These are phyloP conservation scores for Hymenotorrendiella dingleyae DNA, from an alignment of 2,329 filamentous ascomycete genomes.

Conservation along the genomic window DNA sequence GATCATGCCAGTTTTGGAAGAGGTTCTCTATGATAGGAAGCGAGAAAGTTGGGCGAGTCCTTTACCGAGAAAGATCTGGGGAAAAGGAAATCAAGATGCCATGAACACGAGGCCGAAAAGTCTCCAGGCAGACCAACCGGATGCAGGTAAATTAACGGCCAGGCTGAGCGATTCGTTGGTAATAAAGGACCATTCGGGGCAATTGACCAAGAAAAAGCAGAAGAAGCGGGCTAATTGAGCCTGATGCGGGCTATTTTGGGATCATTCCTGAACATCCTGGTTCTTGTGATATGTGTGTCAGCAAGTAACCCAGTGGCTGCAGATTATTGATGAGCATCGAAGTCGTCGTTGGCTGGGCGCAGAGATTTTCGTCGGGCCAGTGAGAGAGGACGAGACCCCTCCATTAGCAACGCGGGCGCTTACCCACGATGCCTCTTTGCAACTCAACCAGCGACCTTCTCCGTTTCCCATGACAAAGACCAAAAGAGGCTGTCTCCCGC, in stretches of 20 bases:
- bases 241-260: constrained; percentile 22
- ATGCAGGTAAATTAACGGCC: constrained; percentile 11
- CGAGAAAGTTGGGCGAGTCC: not conserved
- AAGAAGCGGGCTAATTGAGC: constrained; percentile 17
- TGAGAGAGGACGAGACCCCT: not conserved
- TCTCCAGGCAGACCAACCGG: not conserved
- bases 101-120: constrained; percentile 1
- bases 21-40: too few species aligned
- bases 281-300: not conserved
- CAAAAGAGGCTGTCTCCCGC: not conserved
- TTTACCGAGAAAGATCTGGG: constrained; percentile 5
- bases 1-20: too few species aligned
- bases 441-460: too few species aligned
- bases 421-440: too few species aligned
- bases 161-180: constrained; percentile 8
- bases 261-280: constrained; percentile 9
- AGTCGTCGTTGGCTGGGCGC: not conserved
- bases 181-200: constrained; percentile 12
- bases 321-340: constrained; percentile 1
- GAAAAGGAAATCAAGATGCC: not conserved
- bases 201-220: constrained; percentile 8
- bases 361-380: not conserved
- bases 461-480: not conserved
- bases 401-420: not conserved
- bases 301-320: not conserved